Percentiles rank a stretch among this genome's conserved stretches.
Evolutionary conservation across 495 filamentous ascomycete species (phyloP).

Genomic region (Xylaria intraflava): DNA sequence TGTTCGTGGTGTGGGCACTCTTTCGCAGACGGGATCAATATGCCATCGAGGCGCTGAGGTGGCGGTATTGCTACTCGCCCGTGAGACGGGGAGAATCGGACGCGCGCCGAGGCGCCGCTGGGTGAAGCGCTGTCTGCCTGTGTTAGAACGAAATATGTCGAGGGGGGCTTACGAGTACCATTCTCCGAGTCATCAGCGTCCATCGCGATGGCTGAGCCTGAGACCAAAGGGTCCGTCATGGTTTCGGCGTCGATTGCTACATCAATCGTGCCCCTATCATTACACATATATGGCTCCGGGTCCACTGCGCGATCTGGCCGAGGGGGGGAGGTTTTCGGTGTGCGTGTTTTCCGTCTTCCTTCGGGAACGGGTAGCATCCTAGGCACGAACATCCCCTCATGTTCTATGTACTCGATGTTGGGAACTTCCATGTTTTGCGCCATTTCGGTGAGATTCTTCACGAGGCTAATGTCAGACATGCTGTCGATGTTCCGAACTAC

Average conservation of each 20-base stretch:
- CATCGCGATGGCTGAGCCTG: no score
- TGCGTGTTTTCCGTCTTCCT: not conserved
- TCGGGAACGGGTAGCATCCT: not conserved
- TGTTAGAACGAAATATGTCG: not conserved
- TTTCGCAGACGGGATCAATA: not conserved
- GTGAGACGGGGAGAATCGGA: not conserved
- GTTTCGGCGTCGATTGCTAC: not conserved
- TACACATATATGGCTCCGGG: not conserved
- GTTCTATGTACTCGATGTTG: not conserved
- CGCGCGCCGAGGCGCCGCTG: slow-evolving; percentile 1
- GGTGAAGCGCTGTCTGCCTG: not conserved
- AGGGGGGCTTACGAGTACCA: not conserved
- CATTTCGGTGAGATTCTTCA: slow-evolving; percentile 8
- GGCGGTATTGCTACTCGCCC: slow-evolving; percentile 1
- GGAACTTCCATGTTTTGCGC: slow-evolving; percentile 5
- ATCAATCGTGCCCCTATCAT: not conserved
- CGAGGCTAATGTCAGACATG: slow-evolving; percentile 8
- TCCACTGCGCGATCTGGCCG: not conserved
- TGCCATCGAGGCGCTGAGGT: slow-evolving; percentile 1
- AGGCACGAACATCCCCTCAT: not conserved
- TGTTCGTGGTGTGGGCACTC: not conserved
- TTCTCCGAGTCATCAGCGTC: not conserved
- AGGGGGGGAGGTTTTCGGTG: not conserved
- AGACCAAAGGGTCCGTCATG: not conserved
- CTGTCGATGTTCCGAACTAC: not conserved